Percentiles rank a stretch among this genome's conserved stretches.
Evolutionary conservation across 2,329 filamentous ascomycete species (phyloP).

Genomic region (Alternaria incomplexa): DNA sequence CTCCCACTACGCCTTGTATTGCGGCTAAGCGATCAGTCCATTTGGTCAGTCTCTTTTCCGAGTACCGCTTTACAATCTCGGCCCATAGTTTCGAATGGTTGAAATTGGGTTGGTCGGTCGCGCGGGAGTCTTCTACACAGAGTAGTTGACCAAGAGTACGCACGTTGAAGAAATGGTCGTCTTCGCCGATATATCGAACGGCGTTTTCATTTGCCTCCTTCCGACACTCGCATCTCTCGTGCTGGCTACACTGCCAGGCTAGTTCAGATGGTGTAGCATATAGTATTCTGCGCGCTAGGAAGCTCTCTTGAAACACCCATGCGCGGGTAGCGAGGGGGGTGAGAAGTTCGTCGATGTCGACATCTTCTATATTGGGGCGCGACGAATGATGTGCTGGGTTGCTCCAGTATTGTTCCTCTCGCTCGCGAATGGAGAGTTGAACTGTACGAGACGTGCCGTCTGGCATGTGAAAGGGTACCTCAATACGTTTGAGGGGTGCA

Average conservation of each 20-base stretch:
- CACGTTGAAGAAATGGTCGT: neutral
- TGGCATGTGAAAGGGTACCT: neutral
- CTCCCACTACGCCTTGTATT: neutral
- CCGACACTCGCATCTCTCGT: neutral
- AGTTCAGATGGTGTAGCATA: constrained; percentile 6
- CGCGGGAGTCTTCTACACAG: neutral
- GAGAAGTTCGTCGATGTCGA: neutral
- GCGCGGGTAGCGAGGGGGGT: neutral
- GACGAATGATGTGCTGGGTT: neutral
- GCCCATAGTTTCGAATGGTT: neutral
- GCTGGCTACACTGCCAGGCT: neutral
- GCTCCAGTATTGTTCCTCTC: neutral
- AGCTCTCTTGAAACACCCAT: neutral
- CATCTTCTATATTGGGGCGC: neutral
- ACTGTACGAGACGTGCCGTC: neutral
- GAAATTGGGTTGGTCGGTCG: neutral
- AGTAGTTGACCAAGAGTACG: neutral
- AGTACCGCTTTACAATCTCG: neutral
- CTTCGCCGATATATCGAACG: neutral
- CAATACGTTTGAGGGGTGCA: neutral
- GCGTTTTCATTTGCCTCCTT: neutral
- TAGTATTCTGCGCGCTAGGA: neutral
- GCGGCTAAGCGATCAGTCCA: constrained; percentile 5
- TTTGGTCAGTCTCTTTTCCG: neutral
- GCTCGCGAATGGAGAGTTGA: neutral